Conservation (phyloP, 2,329 filamentous ascomycete species). For the Microdochium bolleyi region DNA sequence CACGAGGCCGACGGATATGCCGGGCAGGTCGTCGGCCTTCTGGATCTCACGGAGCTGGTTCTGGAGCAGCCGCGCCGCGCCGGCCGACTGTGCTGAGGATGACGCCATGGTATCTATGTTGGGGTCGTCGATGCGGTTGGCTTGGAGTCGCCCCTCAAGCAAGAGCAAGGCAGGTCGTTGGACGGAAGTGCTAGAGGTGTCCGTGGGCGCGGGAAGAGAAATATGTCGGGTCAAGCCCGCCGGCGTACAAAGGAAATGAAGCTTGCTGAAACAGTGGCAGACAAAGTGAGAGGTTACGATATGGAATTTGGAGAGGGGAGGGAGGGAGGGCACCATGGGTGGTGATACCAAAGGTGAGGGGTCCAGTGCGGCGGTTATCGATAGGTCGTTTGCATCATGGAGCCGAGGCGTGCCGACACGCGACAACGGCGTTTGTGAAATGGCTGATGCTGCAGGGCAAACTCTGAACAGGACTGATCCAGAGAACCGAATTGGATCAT, state of each 20-base stretch:
- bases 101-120: slow-evolving; percentile 26
- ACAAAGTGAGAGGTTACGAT: neutral
- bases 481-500: too few species aligned
- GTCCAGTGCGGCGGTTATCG: neutral
- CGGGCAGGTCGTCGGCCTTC: slow-evolving; percentile 80
- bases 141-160: too few species aligned
- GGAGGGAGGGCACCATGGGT: neutral
- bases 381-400: neutral
- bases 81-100: slow-evolving; percentile 24
- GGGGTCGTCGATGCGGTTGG: too few species aligned
- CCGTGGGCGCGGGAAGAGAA: too few species aligned
- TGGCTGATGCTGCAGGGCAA: neutral
- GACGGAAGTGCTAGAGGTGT: too few species aligned
- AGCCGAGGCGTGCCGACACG: neutral
- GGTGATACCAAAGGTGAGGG: neutral
- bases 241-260: neutral
- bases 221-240: too few species aligned
- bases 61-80: slow-evolving; percentile 65
- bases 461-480: neutral
- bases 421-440: neutral
- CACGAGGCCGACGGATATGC: slow-evolving; percentile 86
- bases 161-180: too few species aligned
- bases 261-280: neutral
- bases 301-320: neutral
- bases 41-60: slow-evolving; percentile 95